Base-by-base conservation (phyloP, 2,329 filamentous ascomycete genomes). In the Verruconis gallopava region DNA sequence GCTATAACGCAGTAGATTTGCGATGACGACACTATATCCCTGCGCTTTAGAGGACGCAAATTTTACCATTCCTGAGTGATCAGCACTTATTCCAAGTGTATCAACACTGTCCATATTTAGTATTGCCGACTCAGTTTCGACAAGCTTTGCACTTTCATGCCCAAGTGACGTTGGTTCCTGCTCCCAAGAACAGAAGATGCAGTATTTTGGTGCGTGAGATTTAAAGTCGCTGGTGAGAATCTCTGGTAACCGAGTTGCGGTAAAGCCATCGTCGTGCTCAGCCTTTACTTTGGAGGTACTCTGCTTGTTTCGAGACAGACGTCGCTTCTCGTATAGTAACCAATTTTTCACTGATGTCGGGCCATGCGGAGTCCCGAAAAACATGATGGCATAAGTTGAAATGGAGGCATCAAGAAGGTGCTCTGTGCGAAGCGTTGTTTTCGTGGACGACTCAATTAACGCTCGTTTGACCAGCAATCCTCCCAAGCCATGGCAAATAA, bases 401-500 rank as follows among this genome's bases (percentile, higher is more conserved):
- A 85, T 69, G 48, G 73, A 84, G 40, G 85, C 72, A 11, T 77
- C 79, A n/a, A 79, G 72, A 32, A 76, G 68, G 41, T 79, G 70
- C 46, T 81, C 73, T 22, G 75, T 71, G 50, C 75, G 69, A 41
- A 71, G 67, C 28, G 68, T 69, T 4, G 66, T 68, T 12, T 81
- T 55, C 50, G 75, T 77, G 49, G 74, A 71, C 35, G 77, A 79
- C 54, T 81, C 76, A 38, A 81, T 68, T 36, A 85, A 61, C 2
- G 78, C 76, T 38, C 77, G 67, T 56, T 85, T 85, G 42, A 81
- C 70, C 2, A 85, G 63, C 44, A 85, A 73, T 5, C 81, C 81
- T 3, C 81, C 81, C 1, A 85, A 64, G 39, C 78, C 82, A 55
- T 85, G 81, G 38, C 72, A 79, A 20, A 85, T 73, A 66, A 80